Evolutionary conservation across 1,284 basidiomycete species (phyloP), one percentile per base, ranked within the genome.

Genomic region (Trichosporon sp.): DNA sequence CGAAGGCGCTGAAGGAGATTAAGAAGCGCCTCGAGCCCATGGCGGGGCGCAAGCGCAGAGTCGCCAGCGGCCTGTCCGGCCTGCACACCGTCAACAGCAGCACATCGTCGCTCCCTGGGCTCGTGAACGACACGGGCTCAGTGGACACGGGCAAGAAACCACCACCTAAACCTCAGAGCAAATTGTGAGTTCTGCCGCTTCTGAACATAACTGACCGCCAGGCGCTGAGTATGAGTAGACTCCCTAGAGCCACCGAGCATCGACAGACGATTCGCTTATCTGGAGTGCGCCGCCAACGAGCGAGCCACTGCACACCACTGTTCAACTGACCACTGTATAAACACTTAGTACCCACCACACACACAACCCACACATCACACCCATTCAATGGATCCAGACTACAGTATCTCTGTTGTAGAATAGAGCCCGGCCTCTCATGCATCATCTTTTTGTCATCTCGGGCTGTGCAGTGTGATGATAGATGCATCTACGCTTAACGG

Each of bases 1-100:
- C 82, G 5, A 80, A 81, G 70, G 77, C 79, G 1, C 68, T 83
- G 38, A 79, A 74, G 68, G 82, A 83, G 67, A 82, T 83, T 72
- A 83, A 83, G 76, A 76, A 76, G 68, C 71, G 71, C 7, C 71
- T 72, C 58, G 71, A 72, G 62, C 71, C 71, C 9, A 72, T 72
- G 71, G 71, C 71, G 1, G 71, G 71, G 3, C 67, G 71, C 7
- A 67, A 65, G 29, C 67, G 67, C 13, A 35, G 34, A 11, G 29
- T 60, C 29, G 56, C 12, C 47, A 51, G 47, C 47, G 47, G 47
- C 8, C 47, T 23, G 31, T 32, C 64, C 7, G n/a, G 56, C 56
- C 44, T 56, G 15, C 12, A 18, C 31, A 53, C 64, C 12, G 38
- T 29, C 15, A 42, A 64, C 42, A 42, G 34, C 34, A 60, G 56